Percentiles rank a stretch among this genome's conserved stretches.
Conservation (phyloP, 2,329 filamentous ascomycete genomes). For the Colletotrichum karsti region DNA sequence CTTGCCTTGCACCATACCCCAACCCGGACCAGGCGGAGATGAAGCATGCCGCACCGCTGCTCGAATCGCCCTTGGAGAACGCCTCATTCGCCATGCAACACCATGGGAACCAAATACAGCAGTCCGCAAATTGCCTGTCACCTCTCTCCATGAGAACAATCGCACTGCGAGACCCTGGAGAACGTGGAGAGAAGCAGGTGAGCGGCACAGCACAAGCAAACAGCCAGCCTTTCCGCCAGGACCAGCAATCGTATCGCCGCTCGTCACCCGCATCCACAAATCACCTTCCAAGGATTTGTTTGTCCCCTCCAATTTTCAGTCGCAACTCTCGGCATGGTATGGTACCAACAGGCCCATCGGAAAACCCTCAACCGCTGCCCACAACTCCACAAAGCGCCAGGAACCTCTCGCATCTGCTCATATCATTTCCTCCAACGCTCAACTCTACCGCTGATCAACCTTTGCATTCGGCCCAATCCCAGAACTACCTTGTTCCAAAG, state of each 20-base stretch:
- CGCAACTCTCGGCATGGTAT: not conserved
- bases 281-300: not conserved
- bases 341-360: not conserved
- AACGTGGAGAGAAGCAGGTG: not conserved
- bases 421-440: not conserved
- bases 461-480: not conserved
- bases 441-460: not conserved
- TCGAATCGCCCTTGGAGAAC: not conserved
- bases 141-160: too few species aligned
- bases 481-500: not conserved
- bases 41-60: not conserved
- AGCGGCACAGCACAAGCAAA: not conserved
- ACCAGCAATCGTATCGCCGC: not conserved
- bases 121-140: not conserved
- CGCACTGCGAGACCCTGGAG: not conserved
- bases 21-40: not conserved
- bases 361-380: not conserved
- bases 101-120: not conserved
- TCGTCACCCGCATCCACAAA: not conserved
- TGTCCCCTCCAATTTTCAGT: not conserved
- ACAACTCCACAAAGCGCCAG: not conserved
- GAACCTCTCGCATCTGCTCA: not conserved
- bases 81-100: not conserved
- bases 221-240: not conserved
- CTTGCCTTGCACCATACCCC: not conserved